Conservation (phyloP, 176 grass and related monocot genomes). For the Cocos nucifera region DNA sequence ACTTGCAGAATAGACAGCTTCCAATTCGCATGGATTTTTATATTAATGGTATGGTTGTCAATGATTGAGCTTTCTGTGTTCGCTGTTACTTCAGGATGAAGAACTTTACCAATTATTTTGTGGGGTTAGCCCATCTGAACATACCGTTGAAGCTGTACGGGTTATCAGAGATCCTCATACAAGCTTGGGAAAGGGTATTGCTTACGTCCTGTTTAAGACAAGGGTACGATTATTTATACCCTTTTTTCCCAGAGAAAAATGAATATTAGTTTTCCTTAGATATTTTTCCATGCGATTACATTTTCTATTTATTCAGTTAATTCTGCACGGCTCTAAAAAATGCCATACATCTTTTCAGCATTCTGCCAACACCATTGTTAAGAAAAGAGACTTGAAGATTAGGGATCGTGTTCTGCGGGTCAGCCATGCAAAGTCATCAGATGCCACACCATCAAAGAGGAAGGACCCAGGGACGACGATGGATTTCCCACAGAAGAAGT, state of each 20-base stretch:
- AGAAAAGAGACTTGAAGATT: slow-evolving; percentile 43
- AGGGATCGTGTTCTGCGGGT: slow-evolving; percentile 64
- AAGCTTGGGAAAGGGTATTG: slow-evolving; percentile 87
- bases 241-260: neutral
- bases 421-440: slow-evolving; percentile 46
- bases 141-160: slow-evolving; percentile 68
- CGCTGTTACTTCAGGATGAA: slow-evolving; percentile 66
- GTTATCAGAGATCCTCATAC: slow-evolving; percentile 72
- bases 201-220: slow-evolving; percentile 91
- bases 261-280: too few species aligned
- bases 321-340: too few species aligned
- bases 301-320: too few species aligned
- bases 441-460: slow-evolving; percentile 11
- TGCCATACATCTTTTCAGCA: slow-evolving; percentile 22
- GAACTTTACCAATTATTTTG: slow-evolving; percentile 84
- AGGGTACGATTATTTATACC: slow-evolving; percentile 48
- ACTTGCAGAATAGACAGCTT: too few species aligned
- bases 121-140: slow-evolving; percentile 42
- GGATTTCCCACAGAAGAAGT: slow-evolving; percentile 16
- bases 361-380: slow-evolving; percentile 49
- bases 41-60: neutral
- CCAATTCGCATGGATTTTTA: too few species aligned
- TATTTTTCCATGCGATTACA: too few species aligned
- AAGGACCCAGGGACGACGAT: slow-evolving; percentile 17
- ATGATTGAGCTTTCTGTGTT: slow-evolving; percentile 8